Base-by-base conservation (phyloP, 2,329 filamentous ascomycete genomes). In the Fusarium xyrophilum region DNA sequence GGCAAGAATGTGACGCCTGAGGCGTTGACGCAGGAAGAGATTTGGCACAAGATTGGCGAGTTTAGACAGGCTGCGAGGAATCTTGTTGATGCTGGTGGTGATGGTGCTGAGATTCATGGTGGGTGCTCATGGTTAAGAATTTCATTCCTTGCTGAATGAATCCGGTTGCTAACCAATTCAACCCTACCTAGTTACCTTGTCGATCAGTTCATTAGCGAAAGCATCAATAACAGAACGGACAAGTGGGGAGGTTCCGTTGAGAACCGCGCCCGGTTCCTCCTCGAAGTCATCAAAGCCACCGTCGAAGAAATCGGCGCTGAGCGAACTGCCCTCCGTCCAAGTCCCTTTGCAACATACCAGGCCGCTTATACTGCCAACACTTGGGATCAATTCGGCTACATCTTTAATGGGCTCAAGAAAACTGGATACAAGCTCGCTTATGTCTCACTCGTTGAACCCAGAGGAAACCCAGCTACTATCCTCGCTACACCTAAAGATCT, bases 61-160 rank as follows among this genome's bases (percentile, higher is more conserved):
- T 93, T 85, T 76, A 85, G 83, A 3, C 82, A 81, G 0, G 84
- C 85, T 2, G 82, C 84, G 2, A 82, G 83, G 63, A 82, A 86
- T 30, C 85, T 91, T 0, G 75, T 92, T 6, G 76, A 87, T 17
- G 83, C 84, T 21, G 91, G 92, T 0, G 89, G 90, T 43, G 91
- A 95, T 73, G 89, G 88, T 12, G 87, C 93, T 57, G 91, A 93
- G 72, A 77, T 83, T 4, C 81, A 85, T 21, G n/a, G n/a, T n/a
- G n/a, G 82, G 76, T 6, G 85, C 85, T 5, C 87, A 89, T 65
- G 86, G 88, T 2, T 91, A 19, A 46, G 50, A 12, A 5, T 1
- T 4, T 2, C 3, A 19, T 21, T 30, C 21, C 10, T 27, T 15
- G 11, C n/a, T 17, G 6, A 1, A 14, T 5, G 1, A 32, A 17